Percentiles rank a stretch among this genome's conserved stretches.
phyloP scores from a whole-genome alignment of 2,329 filamentous ascomycete species.

The Hymenoscyphus albidus region DNA sequence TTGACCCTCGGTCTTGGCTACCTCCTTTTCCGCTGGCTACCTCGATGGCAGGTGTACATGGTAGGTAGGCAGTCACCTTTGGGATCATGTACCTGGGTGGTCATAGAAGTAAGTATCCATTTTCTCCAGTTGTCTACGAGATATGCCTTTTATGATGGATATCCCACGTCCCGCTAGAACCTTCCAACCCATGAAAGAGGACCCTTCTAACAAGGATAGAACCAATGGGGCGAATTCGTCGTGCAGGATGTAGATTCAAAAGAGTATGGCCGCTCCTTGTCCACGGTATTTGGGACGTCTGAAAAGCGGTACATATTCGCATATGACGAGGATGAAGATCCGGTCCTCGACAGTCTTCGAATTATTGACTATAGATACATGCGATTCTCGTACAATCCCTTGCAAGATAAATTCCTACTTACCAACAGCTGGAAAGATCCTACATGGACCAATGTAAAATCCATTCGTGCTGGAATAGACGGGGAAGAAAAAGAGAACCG shows the following conservation, averaged over 20 bases:
- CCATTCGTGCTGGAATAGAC: slow-evolving; percentile 75
- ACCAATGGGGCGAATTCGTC: slow-evolving; percentile 91
- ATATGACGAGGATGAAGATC: slow-evolving; percentile 72
- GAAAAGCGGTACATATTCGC: slow-evolving; percentile 56
- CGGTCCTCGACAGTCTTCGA: slow-evolving; percentile 69
- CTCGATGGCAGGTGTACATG: slow-evolving; percentile 76
- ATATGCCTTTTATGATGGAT: neutral
- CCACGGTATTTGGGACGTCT: slow-evolving; percentile 62
- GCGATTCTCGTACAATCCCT: slow-evolving; percentile 83
- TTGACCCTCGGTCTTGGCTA: slow-evolving; percentile 74
- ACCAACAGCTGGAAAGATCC: slow-evolving; percentile 94
- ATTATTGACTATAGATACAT: slow-evolving; percentile 92
- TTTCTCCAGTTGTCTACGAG: neutral
- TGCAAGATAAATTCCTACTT: slow-evolving; percentile 83
- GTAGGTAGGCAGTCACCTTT: slow-evolving; percentile 67
- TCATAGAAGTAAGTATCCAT: slow-evolving; percentile 64
- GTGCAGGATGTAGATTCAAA: slow-evolving; percentile 63
- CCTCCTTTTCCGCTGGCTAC: slow-evolving; percentile 84
- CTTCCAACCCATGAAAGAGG: neutral
- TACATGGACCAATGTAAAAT: slow-evolving; percentile 72
- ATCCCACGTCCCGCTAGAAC: neutral
- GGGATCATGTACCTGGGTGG: slow-evolving; percentile 80
- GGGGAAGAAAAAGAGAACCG: slow-evolving; percentile 82
- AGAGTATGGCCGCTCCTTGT: slow-evolving; percentile 52
- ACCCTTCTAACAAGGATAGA: slow-evolving; percentile 46